A percentile compares a stretch with the other conserved stretches of the same genome.
Evolutionary conservation across 768 basidiomycete genomes (phyloP).

Genomic region (Rhodotorula paludigena): DNA sequence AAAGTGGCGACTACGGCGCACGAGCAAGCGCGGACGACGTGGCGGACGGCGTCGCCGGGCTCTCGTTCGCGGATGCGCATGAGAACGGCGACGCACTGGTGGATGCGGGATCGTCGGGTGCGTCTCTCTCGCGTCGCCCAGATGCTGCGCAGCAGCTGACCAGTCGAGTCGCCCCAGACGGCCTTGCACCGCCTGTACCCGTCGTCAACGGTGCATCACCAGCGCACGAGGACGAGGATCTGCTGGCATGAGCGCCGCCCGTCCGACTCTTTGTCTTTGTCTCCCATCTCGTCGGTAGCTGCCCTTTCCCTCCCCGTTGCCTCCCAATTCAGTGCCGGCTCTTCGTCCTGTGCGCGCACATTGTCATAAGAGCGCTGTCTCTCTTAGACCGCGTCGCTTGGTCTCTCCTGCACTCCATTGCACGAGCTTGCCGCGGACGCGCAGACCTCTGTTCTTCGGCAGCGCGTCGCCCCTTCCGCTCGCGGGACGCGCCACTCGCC

Average conservation of each 20-base stretch:
- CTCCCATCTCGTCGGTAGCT: not conserved
- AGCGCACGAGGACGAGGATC: conserved; percentile 6
- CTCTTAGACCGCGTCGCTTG: no score
- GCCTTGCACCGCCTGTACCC: conserved; percentile 20
- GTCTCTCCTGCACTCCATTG: no score
- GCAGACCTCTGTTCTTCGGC: no score
- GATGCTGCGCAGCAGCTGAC: not conserved
- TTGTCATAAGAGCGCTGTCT: no score
- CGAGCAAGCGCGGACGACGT: not conserved
- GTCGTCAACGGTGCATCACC: conserved; percentile 12
- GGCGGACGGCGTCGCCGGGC: not conserved
- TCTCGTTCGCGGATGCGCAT: not conserved
- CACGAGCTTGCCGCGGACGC: no score
- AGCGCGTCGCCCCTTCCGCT: no score
- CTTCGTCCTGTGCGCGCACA: no score
- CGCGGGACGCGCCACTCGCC: no score
- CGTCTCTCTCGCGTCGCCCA: not conserved
- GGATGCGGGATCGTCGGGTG: not conserved
- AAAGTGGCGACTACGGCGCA: not conserved
- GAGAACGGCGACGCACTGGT: conserved; percentile 4
- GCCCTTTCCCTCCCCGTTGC: not conserved
- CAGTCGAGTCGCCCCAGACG: not conserved
- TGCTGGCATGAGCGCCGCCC: not conserved
- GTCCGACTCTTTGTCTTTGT: not conserved
- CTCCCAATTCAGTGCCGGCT: no score